Percentiles rank a stretch among this genome's conserved stretches.
These are phyloP conservation scores for Spiraea crenata DNA, from an alignment of 331 rosid species.

Conservation along the genomic window DNA sequence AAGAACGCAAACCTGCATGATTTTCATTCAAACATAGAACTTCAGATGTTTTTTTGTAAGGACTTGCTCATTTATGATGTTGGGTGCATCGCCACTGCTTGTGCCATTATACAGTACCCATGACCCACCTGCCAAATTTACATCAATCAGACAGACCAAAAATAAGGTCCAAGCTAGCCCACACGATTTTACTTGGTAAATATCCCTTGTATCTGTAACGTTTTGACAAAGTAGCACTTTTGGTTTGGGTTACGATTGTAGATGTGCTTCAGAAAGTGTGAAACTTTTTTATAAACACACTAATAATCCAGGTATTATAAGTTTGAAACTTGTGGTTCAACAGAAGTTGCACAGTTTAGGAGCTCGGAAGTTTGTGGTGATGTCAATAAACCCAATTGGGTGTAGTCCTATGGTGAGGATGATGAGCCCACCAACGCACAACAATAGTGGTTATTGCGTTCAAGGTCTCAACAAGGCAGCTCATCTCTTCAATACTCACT, in stretches of 20 bases:
- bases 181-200: no score
- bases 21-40: no score
- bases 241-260: no score
- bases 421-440: not conserved
- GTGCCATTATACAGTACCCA: no score
- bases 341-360: slow-evolving; percentile 46
- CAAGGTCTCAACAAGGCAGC: slow-evolving; percentile 38
- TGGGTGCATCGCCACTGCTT: no score
- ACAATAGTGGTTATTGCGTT: slow-evolving; percentile 14
- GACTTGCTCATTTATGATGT: not conserved
- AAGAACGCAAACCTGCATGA: not conserved
- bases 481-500: slow-evolving; percentile 36
- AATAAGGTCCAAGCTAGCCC: no score
- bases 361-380: slow-evolving; percentile 37
- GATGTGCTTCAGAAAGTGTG: no score
- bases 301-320: no score
- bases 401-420: slow-evolving; percentile 39
- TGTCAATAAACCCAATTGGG: slow-evolving; percentile 47
- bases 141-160: not conserved
- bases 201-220: no score
- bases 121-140: not conserved
- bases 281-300: no score
- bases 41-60: no score
- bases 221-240: no score
- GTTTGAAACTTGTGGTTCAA: not conserved